These are phyloP conservation scores for Cenococcum geophilum DNA, from an alignment of 495 filamentous ascomycete genomes.

Conservation along the genomic window DNA sequence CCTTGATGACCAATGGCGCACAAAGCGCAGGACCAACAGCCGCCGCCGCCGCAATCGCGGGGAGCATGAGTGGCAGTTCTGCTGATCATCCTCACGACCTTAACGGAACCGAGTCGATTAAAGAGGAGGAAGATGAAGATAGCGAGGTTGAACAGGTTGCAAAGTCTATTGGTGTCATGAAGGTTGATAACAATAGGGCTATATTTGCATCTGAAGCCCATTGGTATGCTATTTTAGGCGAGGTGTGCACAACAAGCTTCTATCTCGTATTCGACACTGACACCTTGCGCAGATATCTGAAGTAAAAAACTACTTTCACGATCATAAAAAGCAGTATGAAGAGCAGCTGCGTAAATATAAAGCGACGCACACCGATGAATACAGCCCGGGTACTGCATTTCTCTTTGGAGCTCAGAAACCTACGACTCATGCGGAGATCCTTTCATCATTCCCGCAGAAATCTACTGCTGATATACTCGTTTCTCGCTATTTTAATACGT, in stretches of 20 bases:
- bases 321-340: constrained; percentile 63
- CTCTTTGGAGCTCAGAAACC: constrained; percentile 65
- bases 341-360: constrained; percentile 58
- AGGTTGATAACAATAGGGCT: constrained; percentile 76
- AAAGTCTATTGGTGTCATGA: constrained; percentile 86
- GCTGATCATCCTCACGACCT: constrained; percentile 44
- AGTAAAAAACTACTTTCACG: constrained; percentile 80
- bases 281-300: constrained; percentile 64
- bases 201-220: constrained; percentile 89
- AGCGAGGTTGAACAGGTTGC: constrained; percentile 91
- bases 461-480: constrained; percentile 75
- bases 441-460: constrained; percentile 72
- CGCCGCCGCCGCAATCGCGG: constrained; percentile 57
- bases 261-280: constrained; percentile 3
- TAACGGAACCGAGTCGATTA: constrained; percentile 48
- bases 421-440: constrained; percentile 65
- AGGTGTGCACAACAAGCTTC: constrained; percentile 50
- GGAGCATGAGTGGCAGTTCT: constrained; percentile 50
- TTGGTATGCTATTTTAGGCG: constrained; percentile 85
- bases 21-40: constrained; percentile 55
- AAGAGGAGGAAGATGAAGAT: constrained; percentile 52
- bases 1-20: constrained; percentile 84
- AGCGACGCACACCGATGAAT: constrained; percentile 49
- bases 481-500: constrained; percentile 63
- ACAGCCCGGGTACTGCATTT: constrained; percentile 46